These are phyloP conservation scores for Agrocybe pediades DNA, from an alignment of 768 basidiomycete genomes.

Conservation along the genomic window DNA sequence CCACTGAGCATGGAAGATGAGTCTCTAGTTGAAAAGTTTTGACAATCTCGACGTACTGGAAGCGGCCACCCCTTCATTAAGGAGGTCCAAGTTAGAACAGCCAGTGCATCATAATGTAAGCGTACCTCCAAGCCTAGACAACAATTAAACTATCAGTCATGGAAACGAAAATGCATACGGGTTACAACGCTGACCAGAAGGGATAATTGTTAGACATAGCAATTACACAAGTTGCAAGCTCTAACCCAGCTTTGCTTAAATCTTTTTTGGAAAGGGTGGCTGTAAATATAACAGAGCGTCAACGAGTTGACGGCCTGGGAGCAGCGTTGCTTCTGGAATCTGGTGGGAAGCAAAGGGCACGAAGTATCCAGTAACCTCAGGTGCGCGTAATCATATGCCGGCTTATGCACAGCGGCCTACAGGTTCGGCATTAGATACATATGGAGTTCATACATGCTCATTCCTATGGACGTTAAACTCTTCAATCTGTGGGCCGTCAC, in stretches of 20 bases:
- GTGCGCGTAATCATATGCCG: too few relatives aligned
- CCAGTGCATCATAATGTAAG: conserved; percentile 9
- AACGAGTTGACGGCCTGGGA: not conserved
- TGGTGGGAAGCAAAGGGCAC: not conserved
- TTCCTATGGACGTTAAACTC: too few relatives aligned
- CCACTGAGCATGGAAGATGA: conserved; percentile 49
- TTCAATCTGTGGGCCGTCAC: too few relatives aligned
- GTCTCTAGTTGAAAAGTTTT: not conserved
- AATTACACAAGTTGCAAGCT: not conserved
- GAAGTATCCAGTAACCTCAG: too few relatives aligned
- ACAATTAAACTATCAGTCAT: conserved; percentile 1
- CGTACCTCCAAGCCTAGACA: conserved; percentile 63
- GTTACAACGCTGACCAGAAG: conserved; percentile 52
- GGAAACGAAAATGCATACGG: conserved; percentile 1
- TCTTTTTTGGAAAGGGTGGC: not conserved
- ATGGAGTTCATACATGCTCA: too few relatives aligned
- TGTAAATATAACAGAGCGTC: not conserved
- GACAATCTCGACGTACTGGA: conserved; percentile 48
- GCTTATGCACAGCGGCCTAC: too few relatives aligned
- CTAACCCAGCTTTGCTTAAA: not conserved
- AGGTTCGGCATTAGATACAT: too few relatives aligned
- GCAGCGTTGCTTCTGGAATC: not conserved
- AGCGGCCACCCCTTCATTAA: conserved; percentile 54
- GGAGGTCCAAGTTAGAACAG: conserved; percentile 2
- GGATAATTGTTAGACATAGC: conserved; percentile 44